Evolutionary conservation across 139 green algal genomes (phyloP), one percentile per base, ranked within the genome.

Genomic region (Chara braunii): DNA sequence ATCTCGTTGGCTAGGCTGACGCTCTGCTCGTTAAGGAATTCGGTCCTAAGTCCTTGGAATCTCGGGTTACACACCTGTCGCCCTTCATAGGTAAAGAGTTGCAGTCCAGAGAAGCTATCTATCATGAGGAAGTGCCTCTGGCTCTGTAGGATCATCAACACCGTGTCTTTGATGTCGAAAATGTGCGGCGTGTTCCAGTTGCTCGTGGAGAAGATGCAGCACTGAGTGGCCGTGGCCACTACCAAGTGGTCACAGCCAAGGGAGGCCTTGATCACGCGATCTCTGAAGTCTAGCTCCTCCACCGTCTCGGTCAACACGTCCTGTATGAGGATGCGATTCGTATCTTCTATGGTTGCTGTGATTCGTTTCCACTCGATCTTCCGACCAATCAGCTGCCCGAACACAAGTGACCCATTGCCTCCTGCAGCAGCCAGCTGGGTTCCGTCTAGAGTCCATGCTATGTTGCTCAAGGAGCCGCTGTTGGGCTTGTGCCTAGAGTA

Each of bases 231-330:
- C 7, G 85, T 90, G n/a, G 78, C 70, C 29, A 90, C 81, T 24
- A 92, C 78, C n/a, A 91, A 72, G 71, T 90, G 82, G 33, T 86
- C 73, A 52, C 61, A 23, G 84, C 79, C 85, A 3, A 90, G 65
- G 23, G 61, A 80, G 60, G 87, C 77, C 74, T 84, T 83, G 45
- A 88, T 66, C 44, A 90, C 85, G 2, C 75, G 74, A 55, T 92
- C 86, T 40, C 84, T 30, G 55, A 90, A 86, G 23, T 92, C 86
- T 48, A 92, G 72, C 61, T 85, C 70, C 54, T 89, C 83, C n/a
- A 29, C 35, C 1, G 80, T 85, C 43, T 87, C 84, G 22, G 51
- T 72, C 28, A 83, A 7, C 29, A 86, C 74, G 71, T 90, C 81
- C 24, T 64, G 37, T 9, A 57, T 28, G 9, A 8, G 9, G 18